These are phyloP conservation scores for Debaryomyces fabryi DNA, from an alignment of 1,139 yeast species.

Conservation along the genomic window DNA sequence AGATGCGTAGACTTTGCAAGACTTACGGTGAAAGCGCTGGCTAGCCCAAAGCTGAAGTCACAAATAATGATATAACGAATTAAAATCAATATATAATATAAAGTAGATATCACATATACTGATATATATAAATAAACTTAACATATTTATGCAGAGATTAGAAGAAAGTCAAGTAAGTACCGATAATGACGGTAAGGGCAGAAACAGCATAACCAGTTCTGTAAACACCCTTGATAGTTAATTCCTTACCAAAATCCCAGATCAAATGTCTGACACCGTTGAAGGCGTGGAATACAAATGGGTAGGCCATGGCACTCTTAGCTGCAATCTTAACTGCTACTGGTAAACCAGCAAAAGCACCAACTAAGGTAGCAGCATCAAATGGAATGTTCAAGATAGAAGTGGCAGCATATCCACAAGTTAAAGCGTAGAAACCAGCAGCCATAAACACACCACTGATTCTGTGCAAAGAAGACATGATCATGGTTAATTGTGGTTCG, in stretches of 20 bases:
- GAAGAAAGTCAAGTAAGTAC: constrained; percentile 57
- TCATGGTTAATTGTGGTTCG: constrained; percentile 86
- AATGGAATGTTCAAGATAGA: constrained; percentile 64
- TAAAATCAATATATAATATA: constrained; percentile 4
- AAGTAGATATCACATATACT: constrained; percentile 1
- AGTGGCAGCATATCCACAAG: constrained; percentile 74
- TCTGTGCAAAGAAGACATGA: constrained; percentile 82
- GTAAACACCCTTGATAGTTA: constrained; percentile 84
- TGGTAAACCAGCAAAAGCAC: constrained; percentile 61
- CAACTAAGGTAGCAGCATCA: constrained; percentile 64
- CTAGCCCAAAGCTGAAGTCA: not conserved
- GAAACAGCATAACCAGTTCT: constrained; percentile 87
- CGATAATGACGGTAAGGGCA: constrained; percentile 68
- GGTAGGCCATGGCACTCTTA: constrained; percentile 74
- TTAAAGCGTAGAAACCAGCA: constrained; percentile 73
- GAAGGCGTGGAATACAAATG: constrained; percentile 82
- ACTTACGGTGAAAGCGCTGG: not conserved
- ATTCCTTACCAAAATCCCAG: constrained; percentile 86
- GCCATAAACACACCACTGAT: constrained; percentile 86
- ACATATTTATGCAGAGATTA: constrained; percentile 15
- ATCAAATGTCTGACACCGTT: constrained; percentile 91
- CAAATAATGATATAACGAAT: constrained; percentile 8
- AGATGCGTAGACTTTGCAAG: not conserved
- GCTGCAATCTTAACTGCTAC: constrained; percentile 58
- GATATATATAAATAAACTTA: constrained; percentile 6